Percentiles rank a stretch among this genome's conserved stretches.
phyloP scores from a whole-genome alignment of 2,329 filamentous ascomycete species.

The Colletotrichum sp. region DNA sequence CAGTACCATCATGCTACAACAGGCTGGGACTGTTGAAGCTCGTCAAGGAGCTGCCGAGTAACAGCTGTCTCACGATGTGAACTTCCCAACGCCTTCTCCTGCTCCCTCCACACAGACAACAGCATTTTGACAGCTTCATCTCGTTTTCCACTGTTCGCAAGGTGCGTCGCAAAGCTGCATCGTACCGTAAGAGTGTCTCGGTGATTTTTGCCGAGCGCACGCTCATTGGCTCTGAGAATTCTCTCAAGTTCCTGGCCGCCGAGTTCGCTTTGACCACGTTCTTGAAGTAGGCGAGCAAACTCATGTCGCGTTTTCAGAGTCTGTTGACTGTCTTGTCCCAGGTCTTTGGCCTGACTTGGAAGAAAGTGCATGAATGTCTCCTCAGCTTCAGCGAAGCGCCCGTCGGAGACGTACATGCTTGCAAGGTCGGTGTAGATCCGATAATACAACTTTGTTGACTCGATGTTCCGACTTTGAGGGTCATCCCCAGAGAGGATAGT shows the following conservation, averaged over 20 bases:
- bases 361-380: not conserved
- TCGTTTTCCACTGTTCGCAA: not conserved
- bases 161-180: not conserved
- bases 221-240: not conserved
- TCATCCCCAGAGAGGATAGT: not conserved
- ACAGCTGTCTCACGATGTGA: not conserved
- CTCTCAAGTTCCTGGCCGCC: not conserved
- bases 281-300: not conserved
- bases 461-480: rapidly evolving
- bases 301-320: not conserved
- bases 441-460: not conserved
- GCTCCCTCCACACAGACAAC: not conserved
- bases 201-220: not conserved
- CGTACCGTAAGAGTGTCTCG: not conserved
- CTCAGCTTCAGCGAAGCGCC: not conserved
- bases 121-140: not conserved
- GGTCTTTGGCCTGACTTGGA: not conserved
- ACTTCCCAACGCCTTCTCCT: not conserved
- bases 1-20: not conserved
- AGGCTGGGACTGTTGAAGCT: not conserved
- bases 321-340: not conserved
- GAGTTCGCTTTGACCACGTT: not conserved
- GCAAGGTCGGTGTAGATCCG: not conserved
- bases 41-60: not conserved
- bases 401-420: not conserved